These are phyloP conservation scores for Ophiosphaerella korrae DNA, from an alignment of 2,329 filamentous ascomycete genomes.

Conservation along the genomic window DNA sequence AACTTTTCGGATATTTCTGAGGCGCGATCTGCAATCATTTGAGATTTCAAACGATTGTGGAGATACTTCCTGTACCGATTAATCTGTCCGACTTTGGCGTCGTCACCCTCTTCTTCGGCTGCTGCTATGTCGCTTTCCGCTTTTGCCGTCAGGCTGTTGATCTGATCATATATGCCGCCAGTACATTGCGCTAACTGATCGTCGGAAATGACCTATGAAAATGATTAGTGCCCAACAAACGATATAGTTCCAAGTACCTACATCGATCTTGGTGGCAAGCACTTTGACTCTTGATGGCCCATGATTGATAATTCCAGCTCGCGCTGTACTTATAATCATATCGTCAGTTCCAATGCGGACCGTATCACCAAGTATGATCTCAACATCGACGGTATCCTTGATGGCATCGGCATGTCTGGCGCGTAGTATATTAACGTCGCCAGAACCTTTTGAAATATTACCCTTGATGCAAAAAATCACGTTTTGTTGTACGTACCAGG, in stretches of 20 bases:
- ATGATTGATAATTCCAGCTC: slow-evolving; percentile 14
- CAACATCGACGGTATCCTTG: slow-evolving; percentile 23
- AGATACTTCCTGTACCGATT: slow-evolving; percentile 19
- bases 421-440: slow-evolving; percentile 25
- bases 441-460: slow-evolving; percentile 17
- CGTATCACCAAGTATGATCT: slow-evolving; percentile 26
- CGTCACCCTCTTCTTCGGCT: slow-evolving; percentile 2
- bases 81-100: background rate
- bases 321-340: slow-evolving; percentile 16
- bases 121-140: background rate
- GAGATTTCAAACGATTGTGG: slow-evolving; percentile 6
- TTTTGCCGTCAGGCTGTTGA: slow-evolving; percentile 1
- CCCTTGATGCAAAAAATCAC: background rate
- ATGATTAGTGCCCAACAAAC: background rate
- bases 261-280: slow-evolving; percentile 32
- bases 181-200: slow-evolving; percentile 6
- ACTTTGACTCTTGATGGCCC: slow-evolving; percentile 23
- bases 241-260: slow-evolving; percentile 8
- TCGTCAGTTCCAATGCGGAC: slow-evolving; percentile 23
- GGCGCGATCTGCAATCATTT: slow-evolving; percentile 12
- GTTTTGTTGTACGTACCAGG: slow-evolving; percentile 20
- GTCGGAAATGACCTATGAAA: slow-evolving; percentile 4
- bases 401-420: slow-evolving; percentile 22
- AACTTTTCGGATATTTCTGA: slow-evolving; percentile 15
- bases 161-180: background rate